Conservation (phyloP, 306 rosid species). For the Cicer cuneatum region DNA sequence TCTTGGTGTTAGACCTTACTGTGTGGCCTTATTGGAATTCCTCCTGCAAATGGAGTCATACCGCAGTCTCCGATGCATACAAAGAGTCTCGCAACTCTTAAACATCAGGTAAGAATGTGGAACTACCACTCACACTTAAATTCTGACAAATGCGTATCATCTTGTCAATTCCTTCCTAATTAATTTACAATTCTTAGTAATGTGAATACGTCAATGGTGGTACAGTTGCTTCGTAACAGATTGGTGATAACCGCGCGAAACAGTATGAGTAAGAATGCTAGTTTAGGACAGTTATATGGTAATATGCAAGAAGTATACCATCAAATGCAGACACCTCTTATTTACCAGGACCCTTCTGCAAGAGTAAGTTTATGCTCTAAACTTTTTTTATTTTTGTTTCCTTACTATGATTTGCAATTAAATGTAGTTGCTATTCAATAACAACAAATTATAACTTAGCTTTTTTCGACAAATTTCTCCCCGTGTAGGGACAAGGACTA, state of each 20-base stretch:
- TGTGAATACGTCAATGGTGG: slow-evolving; percentile 12
- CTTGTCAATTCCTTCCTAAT: background rate
- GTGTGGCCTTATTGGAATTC: slow-evolving; percentile 95
- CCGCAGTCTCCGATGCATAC: slow-evolving; percentile 99
- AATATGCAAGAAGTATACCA: slow-evolving; percentile 93
- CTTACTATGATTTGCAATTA: no score
- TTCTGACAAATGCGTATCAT: background rate
- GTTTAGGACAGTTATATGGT: slow-evolving; percentile 92
- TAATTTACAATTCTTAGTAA: background rate
- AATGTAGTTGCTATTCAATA: no score
- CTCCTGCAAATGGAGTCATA: slow-evolving; percentile 96
- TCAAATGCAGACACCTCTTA: slow-evolving; percentile 96
- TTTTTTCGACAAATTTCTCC: no score
- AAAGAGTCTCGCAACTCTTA: slow-evolving; percentile 95
- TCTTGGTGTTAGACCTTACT: slow-evolving; percentile 70
- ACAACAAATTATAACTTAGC: no score
- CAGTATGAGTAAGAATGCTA: slow-evolving; percentile 82
- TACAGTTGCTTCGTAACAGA: slow-evolving; percentile 87
- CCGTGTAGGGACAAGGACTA: slow-evolving; percentile 60
- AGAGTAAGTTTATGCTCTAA: slow-evolving; percentile 51
- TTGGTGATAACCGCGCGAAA: slow-evolving; percentile 72
- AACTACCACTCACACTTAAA: no score
- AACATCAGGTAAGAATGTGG: slow-evolving; percentile 74
- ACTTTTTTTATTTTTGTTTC: background rate
- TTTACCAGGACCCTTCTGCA: slow-evolving; percentile 75